Conservation (phyloP, 305 asterid genomes). For the Fraxinus sp. region DNA sequence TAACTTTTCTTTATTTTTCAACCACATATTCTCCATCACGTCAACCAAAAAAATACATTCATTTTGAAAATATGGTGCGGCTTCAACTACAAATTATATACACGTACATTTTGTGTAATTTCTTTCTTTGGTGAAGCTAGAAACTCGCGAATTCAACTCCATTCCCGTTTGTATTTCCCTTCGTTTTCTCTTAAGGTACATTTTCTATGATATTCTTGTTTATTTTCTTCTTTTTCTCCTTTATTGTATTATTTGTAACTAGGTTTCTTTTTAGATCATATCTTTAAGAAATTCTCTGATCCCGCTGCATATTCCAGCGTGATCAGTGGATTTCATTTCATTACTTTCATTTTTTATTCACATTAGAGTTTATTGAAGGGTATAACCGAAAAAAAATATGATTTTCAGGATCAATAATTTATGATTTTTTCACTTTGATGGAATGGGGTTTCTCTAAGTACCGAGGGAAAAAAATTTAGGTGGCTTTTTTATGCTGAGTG, state of each 20-base stretch:
- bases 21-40: no score
- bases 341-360: not conserved
- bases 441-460: conserved; percentile 4
- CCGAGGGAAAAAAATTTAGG: conserved; percentile 22
- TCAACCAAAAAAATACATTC: no score
- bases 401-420: conserved; percentile 1
- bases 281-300: conserved; percentile 41
- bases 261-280: conserved; percentile 18
- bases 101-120: not conserved
- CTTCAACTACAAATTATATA: no score
- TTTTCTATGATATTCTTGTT: not conserved
- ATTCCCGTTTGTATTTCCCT: conserved; percentile 2
- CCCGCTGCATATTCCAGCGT: conserved; percentile 54
- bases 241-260: conserved; percentile 7
- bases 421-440: conserved; percentile 9
- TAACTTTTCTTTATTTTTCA: no score
- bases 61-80: no score
- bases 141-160: conserved; percentile 33
- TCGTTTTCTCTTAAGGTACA: conserved; percentile 32
- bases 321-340: conserved; percentile 45
- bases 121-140: conserved; percentile 27
- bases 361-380: conserved; percentile 9
- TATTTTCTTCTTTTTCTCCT: not conserved
- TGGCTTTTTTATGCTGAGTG: conserved; percentile 5
- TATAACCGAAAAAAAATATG: not conserved